These are phyloP conservation scores for Colletotrichum neosansevieriae DNA, from an alignment of 2,329 filamentous ascomycete species.

Conservation along the genomic window DNA sequence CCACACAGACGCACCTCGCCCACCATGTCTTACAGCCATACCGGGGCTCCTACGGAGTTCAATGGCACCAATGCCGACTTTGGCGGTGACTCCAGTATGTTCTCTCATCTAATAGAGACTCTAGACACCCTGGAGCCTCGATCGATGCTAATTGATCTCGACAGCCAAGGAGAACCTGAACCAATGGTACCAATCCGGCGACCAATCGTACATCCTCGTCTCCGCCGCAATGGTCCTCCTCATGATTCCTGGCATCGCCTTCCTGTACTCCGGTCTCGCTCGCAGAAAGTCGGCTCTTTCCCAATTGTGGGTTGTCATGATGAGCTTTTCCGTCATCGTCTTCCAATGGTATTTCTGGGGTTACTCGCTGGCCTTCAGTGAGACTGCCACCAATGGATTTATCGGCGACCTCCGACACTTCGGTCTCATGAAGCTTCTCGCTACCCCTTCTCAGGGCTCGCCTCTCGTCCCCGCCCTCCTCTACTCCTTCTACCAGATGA, in stretches of 20 bases:
- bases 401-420: conserved; percentile 94
- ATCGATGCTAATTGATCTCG: conserved; percentile 19
- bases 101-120: conserved; percentile 5
- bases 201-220: conserved; percentile 93
- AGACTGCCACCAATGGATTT: conserved; percentile 84
- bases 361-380: conserved; percentile 93
- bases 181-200: conserved; percentile 93
- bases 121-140: background rate
- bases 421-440: conserved; percentile 87
- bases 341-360: conserved; percentile 99
- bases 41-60: conserved; percentile 69
- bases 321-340: conserved; percentile 87
- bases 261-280: conserved; percentile 97
- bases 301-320: conserved; percentile 98
- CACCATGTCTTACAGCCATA: conserved; percentile 70
- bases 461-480: conserved; percentile 89
- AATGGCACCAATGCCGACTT: conserved; percentile 73
- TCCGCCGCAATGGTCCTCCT: conserved; percentile 92
- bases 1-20: conserved; percentile 8
- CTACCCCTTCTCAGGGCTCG: conserved; percentile 86
- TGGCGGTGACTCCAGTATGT: conserved; percentile 85
- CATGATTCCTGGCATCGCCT: conserved; percentile 97
- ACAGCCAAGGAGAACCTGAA: conserved; percentile 88
- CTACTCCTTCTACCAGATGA: conserved; percentile 94
- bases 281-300: conserved; percentile 96